A percentile compares a stretch with the other conserved stretches of the same genome.
These are phyloP conservation scores for Brettanomyces sp. DNA, from an alignment of 805 yeast genomes.

Conservation along the genomic window DNA sequence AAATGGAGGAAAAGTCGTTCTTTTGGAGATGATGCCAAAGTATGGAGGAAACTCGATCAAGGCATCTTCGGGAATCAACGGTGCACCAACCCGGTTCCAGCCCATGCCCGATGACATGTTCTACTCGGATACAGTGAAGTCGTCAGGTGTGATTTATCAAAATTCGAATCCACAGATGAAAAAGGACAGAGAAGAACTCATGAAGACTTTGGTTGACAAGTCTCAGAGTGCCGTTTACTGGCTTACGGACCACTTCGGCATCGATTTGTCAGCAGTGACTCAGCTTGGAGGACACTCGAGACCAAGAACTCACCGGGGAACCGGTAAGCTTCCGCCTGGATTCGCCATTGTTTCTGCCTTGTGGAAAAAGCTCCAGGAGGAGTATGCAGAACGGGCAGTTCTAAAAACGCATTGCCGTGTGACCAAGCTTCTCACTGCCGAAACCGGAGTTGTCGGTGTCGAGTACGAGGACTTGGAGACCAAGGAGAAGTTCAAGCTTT, in stretches of 20 bases:
- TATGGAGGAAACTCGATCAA: constrained; percentile 59
- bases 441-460: constrained; percentile 17
- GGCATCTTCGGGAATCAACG: constrained; percentile 64
- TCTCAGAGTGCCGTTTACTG: constrained; percentile 64
- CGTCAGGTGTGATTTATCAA: constrained; percentile 37
- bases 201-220: constrained; percentile 48
- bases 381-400: constrained; percentile 29
- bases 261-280: constrained; percentile 61
- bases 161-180: constrained; percentile 27
- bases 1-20: constrained; percentile 39
- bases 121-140: constrained; percentile 54
- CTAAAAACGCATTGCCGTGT: constrained; percentile 27
- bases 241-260: constrained; percentile 50
- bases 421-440: constrained; percentile 28
- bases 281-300: constrained; percentile 77
- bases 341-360: constrained; percentile 53
- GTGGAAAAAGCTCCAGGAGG: constrained; percentile 38
- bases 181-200: constrained; percentile 41
- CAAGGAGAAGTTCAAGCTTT: constrained; percentile 19
- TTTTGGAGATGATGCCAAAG: constrained; percentile 51
- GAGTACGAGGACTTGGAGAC: constrained; percentile 21
- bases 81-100: constrained; percentile 63
- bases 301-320: constrained; percentile 76
- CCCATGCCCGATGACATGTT: constrained; percentile 43
- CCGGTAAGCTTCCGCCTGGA: constrained; percentile 55